Conservation (phyloP, 2,329 filamentous ascomycete species). For the Sordariomycetes sp. region DNA sequence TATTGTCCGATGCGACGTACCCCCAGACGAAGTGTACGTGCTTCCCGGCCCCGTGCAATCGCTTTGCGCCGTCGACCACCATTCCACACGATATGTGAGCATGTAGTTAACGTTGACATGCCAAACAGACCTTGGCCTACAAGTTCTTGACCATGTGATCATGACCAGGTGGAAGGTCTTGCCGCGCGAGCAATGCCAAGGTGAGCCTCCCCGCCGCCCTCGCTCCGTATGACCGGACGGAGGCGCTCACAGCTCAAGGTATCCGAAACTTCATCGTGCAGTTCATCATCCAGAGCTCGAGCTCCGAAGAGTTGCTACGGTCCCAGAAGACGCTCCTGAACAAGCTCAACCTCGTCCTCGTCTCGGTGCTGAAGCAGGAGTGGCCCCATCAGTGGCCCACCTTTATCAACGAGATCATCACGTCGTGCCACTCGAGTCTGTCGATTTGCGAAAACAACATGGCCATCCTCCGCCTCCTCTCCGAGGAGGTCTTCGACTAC, state of each 20-base stretch:
- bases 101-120: neutral
- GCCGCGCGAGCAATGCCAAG: constrained; percentile 89
- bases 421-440: constrained; percentile 85
- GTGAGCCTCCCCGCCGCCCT: constrained; percentile 17
- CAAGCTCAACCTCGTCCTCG: constrained; percentile 94
- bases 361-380: constrained; percentile 97
- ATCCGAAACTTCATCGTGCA: constrained; percentile 99
- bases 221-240: neutral
- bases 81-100: neutral
- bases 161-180: constrained; percentile 98
- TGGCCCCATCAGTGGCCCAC: constrained; percentile 99
- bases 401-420: constrained; percentile 99
- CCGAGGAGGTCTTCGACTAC: constrained; percentile 98
- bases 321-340: constrained; percentile 82
- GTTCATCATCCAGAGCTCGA: constrained; percentile 91
- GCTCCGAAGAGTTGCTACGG: constrained; percentile 76
- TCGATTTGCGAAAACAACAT: constrained; percentile 99
- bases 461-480: constrained; percentile 88
- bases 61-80: neutral
- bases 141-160: constrained; percentile 96
- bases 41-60: neutral
- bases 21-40: constrained; percentile 88
- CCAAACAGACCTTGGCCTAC: constrained; percentile 67
- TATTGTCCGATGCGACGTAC: constrained; percentile 84
- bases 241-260: constrained; percentile 35